Conservation (phyloP, 129 eudicot species). For the Centella asiatica region DNA sequence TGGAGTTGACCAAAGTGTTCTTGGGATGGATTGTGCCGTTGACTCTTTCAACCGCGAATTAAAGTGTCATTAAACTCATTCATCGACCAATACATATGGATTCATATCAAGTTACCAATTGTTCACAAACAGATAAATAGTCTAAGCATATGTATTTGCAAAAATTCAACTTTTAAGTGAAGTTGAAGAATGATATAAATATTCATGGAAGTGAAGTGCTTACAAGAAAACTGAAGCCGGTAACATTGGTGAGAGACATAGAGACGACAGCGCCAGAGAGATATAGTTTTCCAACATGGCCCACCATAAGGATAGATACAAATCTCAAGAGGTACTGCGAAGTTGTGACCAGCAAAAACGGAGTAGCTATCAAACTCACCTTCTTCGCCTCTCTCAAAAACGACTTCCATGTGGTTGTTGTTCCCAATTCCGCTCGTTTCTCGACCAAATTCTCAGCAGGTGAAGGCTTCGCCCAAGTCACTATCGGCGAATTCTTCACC, state of each 20-base stretch:
- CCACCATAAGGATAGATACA: slow-evolving; percentile 4
- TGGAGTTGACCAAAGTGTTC: too few relatives aligned
- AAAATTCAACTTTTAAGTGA: too few relatives aligned
- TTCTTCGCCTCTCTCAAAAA: background rate
- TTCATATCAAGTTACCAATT: too few relatives aligned
- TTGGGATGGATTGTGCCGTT: too few relatives aligned
- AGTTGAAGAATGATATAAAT: background rate
- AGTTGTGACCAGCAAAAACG: background rate
- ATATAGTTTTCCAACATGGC: slow-evolving; percentile 5
- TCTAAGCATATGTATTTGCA: too few relatives aligned
- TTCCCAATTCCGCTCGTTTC: background rate
- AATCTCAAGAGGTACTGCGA: background rate
- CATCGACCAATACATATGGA: too few relatives aligned
- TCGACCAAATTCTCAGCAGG: background rate
- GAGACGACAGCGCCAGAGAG: slow-evolving; percentile 2
- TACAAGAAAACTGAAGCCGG: slow-evolving; percentile 11
- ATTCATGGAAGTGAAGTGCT: background rate
- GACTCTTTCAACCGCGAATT: too few relatives aligned
- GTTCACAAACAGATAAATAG: too few relatives aligned
- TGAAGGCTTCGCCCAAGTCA: too few relatives aligned
- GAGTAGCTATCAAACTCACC: background rate
- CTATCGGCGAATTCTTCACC: too few relatives aligned
- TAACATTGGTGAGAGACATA: slow-evolving; percentile 3
- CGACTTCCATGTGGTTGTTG: slow-evolving; percentile 3
- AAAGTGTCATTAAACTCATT: too few relatives aligned